Base-by-base conservation (phyloP, 2,329 filamentous ascomycete genomes). In the Verticillium tricorpus region DNA sequence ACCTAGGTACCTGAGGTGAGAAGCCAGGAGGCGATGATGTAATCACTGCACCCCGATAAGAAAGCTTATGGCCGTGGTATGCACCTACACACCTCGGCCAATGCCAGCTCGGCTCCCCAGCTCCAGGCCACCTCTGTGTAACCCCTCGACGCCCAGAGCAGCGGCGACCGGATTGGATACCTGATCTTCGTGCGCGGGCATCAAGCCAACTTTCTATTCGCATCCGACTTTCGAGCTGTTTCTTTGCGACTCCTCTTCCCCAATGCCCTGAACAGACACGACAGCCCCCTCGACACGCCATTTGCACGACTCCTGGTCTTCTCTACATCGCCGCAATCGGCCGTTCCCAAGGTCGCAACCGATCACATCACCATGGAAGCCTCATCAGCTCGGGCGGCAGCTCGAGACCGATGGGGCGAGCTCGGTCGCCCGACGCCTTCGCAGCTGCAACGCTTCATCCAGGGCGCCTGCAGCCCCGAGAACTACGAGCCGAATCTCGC, bases 401-500 rank as follows among this genome's bases (percentile, higher is more conserved):
- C 93, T 71, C 89, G 94, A 79, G 94, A 97, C 82, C 93, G 93
- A 77, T 98, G 95, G 85, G 88, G 88, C 78, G 89, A 89, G 74
- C 89, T 90, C 78, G 88, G 88, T 73, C 87, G 90, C 74, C 87
- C 91, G 65, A 87, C 90, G 61, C 87, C 90, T 66, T 94, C 93
- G 62, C 92, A 93, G 74, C 86, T 99, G 64, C 93, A 96, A 80
- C 90, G 95, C 77, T 97, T 93, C 77, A 96, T 99, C 76, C 88
- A 95, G 75, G 93, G 93, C 79, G 94, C 95, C 67, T 98, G 95
- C 81, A 96, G 95, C 71, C 92, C 95, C 59, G 91, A 96, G 75
- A 97, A 98, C 80, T 97, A 93, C 81, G 95, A 99, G 81, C 94
- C 95, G 65, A 98, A 99, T 74, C 89, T 99, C 61, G 95, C 93